Base-by-base conservation (phyloP, 2,329 filamentous ascomycete species). In the Scedosporium aurantiacum region DNA sequence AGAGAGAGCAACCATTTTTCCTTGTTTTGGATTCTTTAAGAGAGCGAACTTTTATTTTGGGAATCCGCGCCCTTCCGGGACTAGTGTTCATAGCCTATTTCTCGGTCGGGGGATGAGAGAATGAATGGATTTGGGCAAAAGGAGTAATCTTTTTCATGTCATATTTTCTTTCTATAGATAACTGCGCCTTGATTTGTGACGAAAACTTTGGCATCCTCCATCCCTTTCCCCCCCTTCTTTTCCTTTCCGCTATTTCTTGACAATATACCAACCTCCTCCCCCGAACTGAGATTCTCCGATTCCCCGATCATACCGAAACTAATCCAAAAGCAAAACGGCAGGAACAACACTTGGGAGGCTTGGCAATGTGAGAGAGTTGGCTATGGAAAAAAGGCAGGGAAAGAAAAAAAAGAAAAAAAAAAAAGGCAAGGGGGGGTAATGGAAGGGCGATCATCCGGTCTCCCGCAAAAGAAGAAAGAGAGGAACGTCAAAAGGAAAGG, bases 121-220 rank as follows among this genome's bases (percentile, higher is more conserved):
- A 60, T 43, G 58, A 43, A 55, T 60, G 58, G 58, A 60, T 37
- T 55, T 60, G 58, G 47, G 58, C 27, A 60, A 43, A 57, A 40
- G 58, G 58, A 60, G 58, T 60, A 60, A 43, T 60, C 28, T 54
- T 60, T 54, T 54, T 60, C 27, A 37, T 54, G 32, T 55, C 27
- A 40, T 40, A 54, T 60, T 47, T 41, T 43, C 50, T 60, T 27
- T 60, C 32, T 27, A 60, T 60, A 60, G 47, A 60, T 54, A 40
- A 52, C 28, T 21, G 41, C 45, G 58, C 58, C 16, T 37, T 60
- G 45, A 55, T 55, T 55, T 41, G 25, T 43, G 56, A 37, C 32
- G 32, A 37, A 57, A 40, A n/a, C 54, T 25, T 37, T 54, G 50
- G 23, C 50, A 54, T 54, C 50, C 50, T 54, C 50, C 50, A 54